These are phyloP conservation scores for Cucurbita argyrosperma DNA, from an alignment of 306 rosid genomes.

Conservation along the genomic window DNA sequence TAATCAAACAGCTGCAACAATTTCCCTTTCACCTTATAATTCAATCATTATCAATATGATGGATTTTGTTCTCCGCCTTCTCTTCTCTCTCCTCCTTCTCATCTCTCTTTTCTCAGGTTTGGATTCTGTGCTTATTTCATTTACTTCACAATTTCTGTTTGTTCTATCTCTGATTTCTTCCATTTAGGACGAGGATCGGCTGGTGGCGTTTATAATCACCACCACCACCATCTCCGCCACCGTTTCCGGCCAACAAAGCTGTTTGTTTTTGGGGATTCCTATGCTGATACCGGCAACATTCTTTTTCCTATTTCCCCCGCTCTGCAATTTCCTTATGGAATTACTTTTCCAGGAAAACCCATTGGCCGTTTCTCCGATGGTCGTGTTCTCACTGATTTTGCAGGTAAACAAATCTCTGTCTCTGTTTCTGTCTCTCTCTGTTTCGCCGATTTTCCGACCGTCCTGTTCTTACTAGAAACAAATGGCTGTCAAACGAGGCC, in stretches of 20 bases:
- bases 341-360: constrained; percentile 11
- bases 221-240: neutral
- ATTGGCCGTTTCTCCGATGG: constrained; percentile 13
- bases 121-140: too few relatives aligned
- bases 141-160: too few relatives aligned
- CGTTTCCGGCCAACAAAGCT: neutral
- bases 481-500: too few relatives aligned
- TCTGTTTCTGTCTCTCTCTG: too few relatives aligned
- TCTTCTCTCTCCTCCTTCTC: neutral
- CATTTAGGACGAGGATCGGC: neutral
- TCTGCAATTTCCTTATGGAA: constrained; percentile 12
- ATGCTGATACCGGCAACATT: constrained; percentile 12
- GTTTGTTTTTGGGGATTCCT: constrained; percentile 16
- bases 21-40: neutral
- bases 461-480: too few relatives aligned
- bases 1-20: too few relatives aligned
- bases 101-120: neutral
- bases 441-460: too few relatives aligned
- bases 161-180: too few relatives aligned
- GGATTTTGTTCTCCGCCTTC: neutral
- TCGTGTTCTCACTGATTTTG: constrained; percentile 14
- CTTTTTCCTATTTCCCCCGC: neutral
- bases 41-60: neutral
- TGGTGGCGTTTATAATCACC: neutral
- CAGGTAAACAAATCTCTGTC: neutral